Evolutionary conservation across 148 eudicot species (phyloP).

Genomic region (Arctostaphylos glauca): DNA sequence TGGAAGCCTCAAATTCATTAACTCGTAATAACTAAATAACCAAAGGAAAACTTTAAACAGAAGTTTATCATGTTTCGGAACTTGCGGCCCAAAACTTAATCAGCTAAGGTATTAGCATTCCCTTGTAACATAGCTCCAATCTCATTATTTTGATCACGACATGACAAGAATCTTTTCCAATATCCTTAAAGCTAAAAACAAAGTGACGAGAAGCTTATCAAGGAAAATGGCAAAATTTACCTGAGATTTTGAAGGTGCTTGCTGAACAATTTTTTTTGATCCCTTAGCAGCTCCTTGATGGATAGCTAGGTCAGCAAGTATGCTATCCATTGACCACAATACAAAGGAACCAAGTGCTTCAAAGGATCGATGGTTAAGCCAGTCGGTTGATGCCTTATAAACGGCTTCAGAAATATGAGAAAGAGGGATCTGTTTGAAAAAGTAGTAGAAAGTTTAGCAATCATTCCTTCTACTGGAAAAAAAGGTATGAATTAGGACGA

Average conservation of each 20-base stretch:
- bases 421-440: conserved; percentile 50
- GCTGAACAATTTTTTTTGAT: conserved; percentile 42
- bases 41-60: too few species aligned
- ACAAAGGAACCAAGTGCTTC: conserved; percentile 53
- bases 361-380: conserved; percentile 47
- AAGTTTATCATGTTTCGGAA: too few species aligned
- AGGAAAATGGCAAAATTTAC: conserved; percentile 21
- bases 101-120: too few species aligned
- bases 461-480: background rate
- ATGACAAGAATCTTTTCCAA: background rate
- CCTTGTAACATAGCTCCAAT: background rate
- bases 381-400: conserved; percentile 56
- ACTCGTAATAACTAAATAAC: background rate
- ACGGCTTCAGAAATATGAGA: conserved; percentile 52
- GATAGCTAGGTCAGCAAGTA: conserved; percentile 42
- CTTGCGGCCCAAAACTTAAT: too few species aligned
- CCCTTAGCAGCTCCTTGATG: conserved; percentile 37
- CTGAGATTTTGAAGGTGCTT: conserved; percentile 50
- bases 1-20: background rate
- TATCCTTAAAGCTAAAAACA: background rate
- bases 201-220: background rate
- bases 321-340: conserved; percentile 46
- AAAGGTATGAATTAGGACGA: background rate
- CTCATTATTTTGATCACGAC: background rate
- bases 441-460: background rate